Base-by-base conservation (phyloP, 2,329 filamentous ascomycete species). In the Neofusicoccum ribis region DNA sequence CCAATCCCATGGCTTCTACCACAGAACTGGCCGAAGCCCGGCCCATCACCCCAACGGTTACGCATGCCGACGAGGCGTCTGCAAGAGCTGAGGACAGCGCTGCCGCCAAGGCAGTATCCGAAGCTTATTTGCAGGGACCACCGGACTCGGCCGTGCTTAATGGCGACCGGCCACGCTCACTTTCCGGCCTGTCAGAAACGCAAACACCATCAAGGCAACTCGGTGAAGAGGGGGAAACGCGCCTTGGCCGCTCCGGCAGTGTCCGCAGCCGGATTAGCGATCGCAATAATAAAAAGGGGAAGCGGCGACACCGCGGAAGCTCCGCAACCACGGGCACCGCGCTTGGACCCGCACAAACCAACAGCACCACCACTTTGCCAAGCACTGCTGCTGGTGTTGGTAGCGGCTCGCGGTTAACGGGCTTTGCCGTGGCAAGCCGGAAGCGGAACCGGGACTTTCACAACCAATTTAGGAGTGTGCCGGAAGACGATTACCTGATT, bases 391-490 rank as follows among this genome's bases (percentile, higher is more conserved):
- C 39, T 9, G 14, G 81, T 82, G 34, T 82, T 83, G 44, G 82
- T 81, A 66, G 74, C 84, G 85, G 87, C 5, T 90, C 91, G 50
- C 93, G 93, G 68, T 83, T 96, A 68, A 97, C 94, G 4, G 95
- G 95, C 0, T 99, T 99, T 76, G 94, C 95, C 58, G 93, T 98
- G 69, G 95, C 95, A 56, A 96, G 91, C 76, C 96, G 96, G 77
- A 97, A 95, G 80, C 88, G 96, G 65, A 99, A 99, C 78, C 88
- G 92, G 56, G 95, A 98, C 74, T 99, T 98, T 72, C 95, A 99
- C 77, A 86, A 86, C 66, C 81, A 97, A 2, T 99, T 99, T 83
- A 91, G 95, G 78, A 98, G 93, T 75, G 95, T 99, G 0, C 95
- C 96, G 0, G 94, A 98, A 70, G 95, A 99, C 72, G 95, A 99